These are phyloP conservation scores for Bipolaris gigantea DNA, from an alignment of 2,329 filamentous ascomycete genomes.

Conservation along the genomic window DNA sequence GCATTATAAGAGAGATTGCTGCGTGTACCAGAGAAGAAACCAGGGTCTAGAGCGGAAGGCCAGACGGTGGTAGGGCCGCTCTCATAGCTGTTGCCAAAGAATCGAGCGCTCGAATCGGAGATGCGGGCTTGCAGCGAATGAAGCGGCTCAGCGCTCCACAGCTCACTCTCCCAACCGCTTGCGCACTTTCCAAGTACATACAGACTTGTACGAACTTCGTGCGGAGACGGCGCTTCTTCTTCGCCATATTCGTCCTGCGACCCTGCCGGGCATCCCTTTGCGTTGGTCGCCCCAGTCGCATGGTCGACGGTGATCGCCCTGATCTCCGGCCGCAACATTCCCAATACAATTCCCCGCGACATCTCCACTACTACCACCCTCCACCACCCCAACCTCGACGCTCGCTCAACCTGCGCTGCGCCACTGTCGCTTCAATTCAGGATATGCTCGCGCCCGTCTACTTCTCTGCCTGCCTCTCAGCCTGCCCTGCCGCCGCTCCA, in stretches of 20 bases:
- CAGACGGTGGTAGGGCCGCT: not conserved
- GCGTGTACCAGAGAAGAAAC: not conserved
- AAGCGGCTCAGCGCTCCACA: constrained; percentile 13
- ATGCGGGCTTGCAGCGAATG: constrained; percentile 28
- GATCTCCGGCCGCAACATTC: constrained; percentile 13
- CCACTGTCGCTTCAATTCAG: constrained; percentile 22
- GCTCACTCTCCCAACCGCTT: constrained; percentile 5
- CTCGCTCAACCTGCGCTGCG: constrained; percentile 25
- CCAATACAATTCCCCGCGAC: constrained; percentile 22
- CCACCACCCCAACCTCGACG: constrained; percentile 19
- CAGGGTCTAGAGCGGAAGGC: not conserved
- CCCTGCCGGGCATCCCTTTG: not conserved
- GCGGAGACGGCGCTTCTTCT: constrained; percentile 2
- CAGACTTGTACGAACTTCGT: constrained; percentile 1
- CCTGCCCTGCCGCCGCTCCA: constrained; percentile 23
- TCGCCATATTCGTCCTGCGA: not conserved
- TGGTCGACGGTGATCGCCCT: constrained; percentile 3
- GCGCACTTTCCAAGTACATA: not conserved
- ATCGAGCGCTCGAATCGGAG: constrained; percentile 24
- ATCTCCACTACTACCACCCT: constrained; percentile 14
- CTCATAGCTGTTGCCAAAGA: not conserved
- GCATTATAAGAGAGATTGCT: not conserved
- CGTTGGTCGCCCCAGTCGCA: constrained; percentile 9
- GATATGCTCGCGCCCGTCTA: constrained; percentile 36
- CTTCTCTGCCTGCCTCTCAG: constrained; percentile 22